Evolutionary conservation across 495 filamentous ascomycete species (phyloP).

Genomic region (Aspergillus heteromorphus): DNA sequence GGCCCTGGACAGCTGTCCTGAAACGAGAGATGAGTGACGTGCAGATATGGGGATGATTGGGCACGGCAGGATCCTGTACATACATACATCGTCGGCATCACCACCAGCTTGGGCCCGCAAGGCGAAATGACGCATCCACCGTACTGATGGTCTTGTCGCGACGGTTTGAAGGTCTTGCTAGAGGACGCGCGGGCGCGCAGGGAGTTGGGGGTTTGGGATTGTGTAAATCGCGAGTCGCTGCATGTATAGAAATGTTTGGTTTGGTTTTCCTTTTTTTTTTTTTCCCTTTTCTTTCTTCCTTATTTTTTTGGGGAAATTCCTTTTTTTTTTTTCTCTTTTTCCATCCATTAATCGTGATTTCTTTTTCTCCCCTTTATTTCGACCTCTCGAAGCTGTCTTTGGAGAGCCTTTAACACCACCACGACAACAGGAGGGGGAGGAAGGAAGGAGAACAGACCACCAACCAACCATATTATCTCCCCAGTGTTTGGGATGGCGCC

Average conservation of each 20-base stretch:
- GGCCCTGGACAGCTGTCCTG: background rate
- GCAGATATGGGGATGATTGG: background rate
- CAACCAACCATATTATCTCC: constrained; percentile 9
- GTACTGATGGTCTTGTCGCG: background rate
- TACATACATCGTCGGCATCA: background rate
- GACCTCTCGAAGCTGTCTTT: too few species aligned
- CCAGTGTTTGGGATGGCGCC: constrained; percentile 16
- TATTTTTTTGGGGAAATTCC: too few species aligned
- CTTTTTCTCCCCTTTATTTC: background rate
- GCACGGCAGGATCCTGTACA: background rate
- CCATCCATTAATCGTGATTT: background rate
- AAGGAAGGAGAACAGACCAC: constrained; percentile 5
- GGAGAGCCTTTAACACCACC: too few species aligned
- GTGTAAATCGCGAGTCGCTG: background rate
- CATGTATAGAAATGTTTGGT: constrained; percentile 4
- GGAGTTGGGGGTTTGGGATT: background rate
- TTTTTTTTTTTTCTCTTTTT: background rate
- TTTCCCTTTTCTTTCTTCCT: too few species aligned
- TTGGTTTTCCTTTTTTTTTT: background rate
- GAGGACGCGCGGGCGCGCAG: background rate
- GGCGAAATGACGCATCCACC: background rate
- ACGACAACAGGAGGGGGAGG: background rate
- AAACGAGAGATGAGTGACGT: background rate
- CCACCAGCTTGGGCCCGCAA: background rate
- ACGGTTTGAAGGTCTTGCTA: background rate